phyloP scores from a whole-genome alignment of 768 basidiomycete species.

The Amanita phalloides region DNA sequence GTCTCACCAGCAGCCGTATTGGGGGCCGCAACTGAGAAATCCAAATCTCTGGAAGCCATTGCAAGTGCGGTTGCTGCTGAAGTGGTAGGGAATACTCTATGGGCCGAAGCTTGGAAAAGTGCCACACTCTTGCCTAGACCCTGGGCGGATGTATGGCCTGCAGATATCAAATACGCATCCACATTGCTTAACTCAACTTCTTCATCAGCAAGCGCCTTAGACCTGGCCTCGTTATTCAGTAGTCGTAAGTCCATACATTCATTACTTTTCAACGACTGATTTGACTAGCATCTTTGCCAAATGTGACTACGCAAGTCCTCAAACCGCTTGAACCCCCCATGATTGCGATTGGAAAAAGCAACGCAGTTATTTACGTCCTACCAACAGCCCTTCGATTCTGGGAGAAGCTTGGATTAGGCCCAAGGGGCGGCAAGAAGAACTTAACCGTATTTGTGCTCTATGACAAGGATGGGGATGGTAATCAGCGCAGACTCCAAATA shows the following conservation, averaged over 20 bases:
- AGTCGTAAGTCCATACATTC: constrained; percentile 16
- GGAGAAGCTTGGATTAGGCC: constrained; percentile 73
- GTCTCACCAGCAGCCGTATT: constrained; percentile 72
- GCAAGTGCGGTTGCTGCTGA: constrained; percentile 56
- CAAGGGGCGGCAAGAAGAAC: constrained; percentile 63
- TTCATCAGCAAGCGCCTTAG: constrained; percentile 27
- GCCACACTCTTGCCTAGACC: constrained; percentile 18
- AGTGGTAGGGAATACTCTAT: constrained; percentile 61
- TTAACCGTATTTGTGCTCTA: constrained; percentile 58
- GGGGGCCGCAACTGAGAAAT: constrained; percentile 53
- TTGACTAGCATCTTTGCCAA: neutral
- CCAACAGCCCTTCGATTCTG: constrained; percentile 73
- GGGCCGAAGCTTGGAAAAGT: constrained; percentile 58
- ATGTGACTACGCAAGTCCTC: constrained; percentile 7
- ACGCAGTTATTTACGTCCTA: constrained; percentile 55
- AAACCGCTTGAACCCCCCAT: constrained; percentile 39
- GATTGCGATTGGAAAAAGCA: constrained; percentile 57
- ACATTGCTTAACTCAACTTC: constrained; percentile 30
- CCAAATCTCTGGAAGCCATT: constrained; percentile 56
- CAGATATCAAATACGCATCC: constrained; percentile 38
- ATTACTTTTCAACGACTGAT: neutral
- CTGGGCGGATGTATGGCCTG: constrained; percentile 39
- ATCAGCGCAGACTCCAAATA: constrained; percentile 35
- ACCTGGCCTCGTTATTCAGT: constrained; percentile 33
- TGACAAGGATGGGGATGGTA: constrained; percentile 44